Evolutionary conservation across 2,329 filamentous ascomycete genomes (phyloP), one percentile per base, ranked within the genome.

Genomic region (Pestalotiopsis sp.): DNA sequence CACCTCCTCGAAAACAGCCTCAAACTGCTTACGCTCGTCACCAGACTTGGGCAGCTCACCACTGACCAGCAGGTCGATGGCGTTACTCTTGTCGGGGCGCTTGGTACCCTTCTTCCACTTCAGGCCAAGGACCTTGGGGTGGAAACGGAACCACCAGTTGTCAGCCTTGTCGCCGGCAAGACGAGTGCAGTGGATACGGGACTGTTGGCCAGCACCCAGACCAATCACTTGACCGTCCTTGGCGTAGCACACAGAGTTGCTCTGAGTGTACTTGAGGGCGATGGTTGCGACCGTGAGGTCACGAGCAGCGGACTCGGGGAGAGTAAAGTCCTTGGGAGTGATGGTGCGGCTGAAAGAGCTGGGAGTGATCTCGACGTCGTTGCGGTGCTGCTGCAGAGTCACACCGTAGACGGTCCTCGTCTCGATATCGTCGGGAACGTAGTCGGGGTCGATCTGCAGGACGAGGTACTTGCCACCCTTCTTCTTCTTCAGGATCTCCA

Each of bases 131-230:
- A 96, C 93, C 66, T 93, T 92, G 74, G 93, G 91, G 85, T 98
- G 93, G 90, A 98, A 98, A 77, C 96, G 93, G 87, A 99, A 92
- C 96, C 95, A 99, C 95, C 95, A 98, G 87, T 97, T 98, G 83
- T 99, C 96, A 63, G 95, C 94, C 87, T 99, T 99, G 86, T 98
- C 95, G 70, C 96, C 96, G 12, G 96, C 96, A 65, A 99, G 90
- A 73, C 96, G 92, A 57, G 96, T 99, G 89, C 96, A 99, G 88
- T 99, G 96, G 75, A 99, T 99, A 74, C 96, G 92, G 71, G 93
- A 97, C 84, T 99, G 96, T 83, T 99, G 96, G 70, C 96, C 96
- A 67, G 96, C 96, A 73, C 96, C 96, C 67, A 99, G 90, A 73
- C 96, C 96, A 75, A 99, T 88, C 76, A 98, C 88, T 83, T 98